phyloP scores from a whole-genome alignment of 192 early-diverging fungal genomes.

The Gaertneriomyces sp. region DNA sequence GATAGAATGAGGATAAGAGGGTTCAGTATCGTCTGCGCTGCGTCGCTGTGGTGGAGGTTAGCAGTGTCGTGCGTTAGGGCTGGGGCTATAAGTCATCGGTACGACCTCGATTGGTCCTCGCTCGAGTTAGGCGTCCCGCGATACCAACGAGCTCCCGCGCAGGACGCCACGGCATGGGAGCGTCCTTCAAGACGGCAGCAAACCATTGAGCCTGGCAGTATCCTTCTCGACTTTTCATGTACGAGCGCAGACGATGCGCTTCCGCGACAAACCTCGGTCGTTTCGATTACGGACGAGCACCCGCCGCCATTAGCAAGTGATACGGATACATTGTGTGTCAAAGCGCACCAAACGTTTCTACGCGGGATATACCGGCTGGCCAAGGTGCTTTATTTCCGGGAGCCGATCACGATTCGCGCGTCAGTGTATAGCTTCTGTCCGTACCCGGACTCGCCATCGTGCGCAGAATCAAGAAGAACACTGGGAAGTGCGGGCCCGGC shows the following conservation, averaged over 20 bases:
- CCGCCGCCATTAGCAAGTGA: not conserved
- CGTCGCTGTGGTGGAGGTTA: not conserved
- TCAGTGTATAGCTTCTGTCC: slow-evolving; percentile 28
- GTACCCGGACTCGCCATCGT: slow-evolving; percentile 2
- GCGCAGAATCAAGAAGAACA: slow-evolving; percentile 13
- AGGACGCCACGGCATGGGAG: not conserved
- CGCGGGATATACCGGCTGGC: slow-evolving; percentile 23
- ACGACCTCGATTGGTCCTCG: slow-evolving; percentile 2
- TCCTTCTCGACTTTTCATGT: slow-evolving; percentile 1
- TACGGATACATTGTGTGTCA: slow-evolving; percentile 1
- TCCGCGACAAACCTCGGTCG: not conserved
- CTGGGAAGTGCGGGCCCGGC: slow-evolving; percentile 37
- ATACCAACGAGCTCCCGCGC: not conserved
- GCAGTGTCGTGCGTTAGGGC: not conserved
- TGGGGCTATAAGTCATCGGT: not conserved
- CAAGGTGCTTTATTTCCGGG: slow-evolving; percentile 22
- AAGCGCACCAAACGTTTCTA: slow-evolving; percentile 21
- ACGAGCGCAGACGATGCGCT: not conserved
- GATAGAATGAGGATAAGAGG: too few species aligned
- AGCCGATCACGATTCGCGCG: slow-evolving; percentile 14
- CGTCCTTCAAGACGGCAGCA: not conserved
- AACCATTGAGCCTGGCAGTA: not conserved
- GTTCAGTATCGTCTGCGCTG: too few species aligned
- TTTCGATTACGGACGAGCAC: not conserved
- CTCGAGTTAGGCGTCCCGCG: not conserved